Conservation (phyloP, 225 moss, liverwort and hornwort species). For the Pseudisothecium myosuroides region DNA sequence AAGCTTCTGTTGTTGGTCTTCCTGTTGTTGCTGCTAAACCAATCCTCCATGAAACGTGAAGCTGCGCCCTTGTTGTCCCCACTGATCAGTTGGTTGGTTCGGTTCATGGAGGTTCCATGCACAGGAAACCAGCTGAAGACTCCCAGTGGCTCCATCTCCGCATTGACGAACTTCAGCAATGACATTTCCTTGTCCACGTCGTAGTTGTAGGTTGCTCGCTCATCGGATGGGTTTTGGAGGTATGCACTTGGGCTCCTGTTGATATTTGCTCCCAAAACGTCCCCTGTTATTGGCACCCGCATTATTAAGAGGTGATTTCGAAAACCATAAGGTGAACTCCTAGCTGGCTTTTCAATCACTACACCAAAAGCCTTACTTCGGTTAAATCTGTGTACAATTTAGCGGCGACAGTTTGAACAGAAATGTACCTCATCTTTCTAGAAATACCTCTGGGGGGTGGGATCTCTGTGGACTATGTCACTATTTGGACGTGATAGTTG, state of each 20-base stretch:
- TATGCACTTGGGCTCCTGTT: conserved; percentile 85
- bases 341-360: not conserved
- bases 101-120: conserved; percentile 80
- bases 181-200: conserved; percentile 77
- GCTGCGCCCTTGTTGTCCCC: conserved; percentile 89
- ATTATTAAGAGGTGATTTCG: not conserved
- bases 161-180: conserved; percentile 55
- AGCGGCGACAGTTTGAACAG: not conserved
- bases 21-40: conserved; percentile 13
- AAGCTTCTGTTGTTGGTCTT: not conserved
- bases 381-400: not conserved
- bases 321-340: not conserved
- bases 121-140: conserved; percentile 88
- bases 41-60: conserved; percentile 83
- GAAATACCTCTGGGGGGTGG: not conserved
- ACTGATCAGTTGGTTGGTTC: conserved; percentile 65
- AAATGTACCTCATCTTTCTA: not conserved
- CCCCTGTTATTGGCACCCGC: not conserved
- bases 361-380: too few relatives aligned
- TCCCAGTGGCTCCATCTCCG: conserved; percentile 62
- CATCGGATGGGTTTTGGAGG: conserved; percentile 54
- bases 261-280: conserved; percentile 58
- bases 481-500: not conserved
- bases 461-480: not conserved
- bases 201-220: conserved; percentile 48